Evolutionary conservation across 2,329 filamentous ascomycete species (phyloP), one percentile per base, ranked within the genome.

Genomic region (Trichoderma koningii): DNA sequence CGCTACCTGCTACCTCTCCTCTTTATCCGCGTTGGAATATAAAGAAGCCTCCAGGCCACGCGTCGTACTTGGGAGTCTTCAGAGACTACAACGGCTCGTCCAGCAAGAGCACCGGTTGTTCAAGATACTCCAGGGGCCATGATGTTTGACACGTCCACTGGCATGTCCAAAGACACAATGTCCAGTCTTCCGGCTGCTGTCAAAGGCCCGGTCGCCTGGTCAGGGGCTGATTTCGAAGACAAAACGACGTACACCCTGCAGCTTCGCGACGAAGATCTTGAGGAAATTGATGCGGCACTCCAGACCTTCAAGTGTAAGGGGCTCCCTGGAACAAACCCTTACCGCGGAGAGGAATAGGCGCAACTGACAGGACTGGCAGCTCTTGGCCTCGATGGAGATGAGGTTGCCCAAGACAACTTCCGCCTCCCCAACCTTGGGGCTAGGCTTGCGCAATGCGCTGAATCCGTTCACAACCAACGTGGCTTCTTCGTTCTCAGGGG

Each of bases 401-500:
- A 76, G 5, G 73, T 81, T 28, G 72, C 68, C 17, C 67, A 63
- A 2, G 70, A 75, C 17, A 79, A 71, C 64, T 84, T 84, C 63
- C 74, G 74, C 1, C 75, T 84, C 2, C 78, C 79, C 0, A 70
- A 52, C 1, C 69, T 83, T 15, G 70, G 69, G 9, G 48, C 69
- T 0, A 72, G 68, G 6, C 78, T 84, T 23, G 59, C 73, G 7
- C 63, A 71, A 14, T 76, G 75, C 19, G 73, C 78, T 3, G 56
- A 70, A 12, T 71, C 73, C 23, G 64, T 84, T 28, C 78, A 83
- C 63, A 67, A 73, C 9, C 80, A 80, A 3, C 71, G 68, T 7
- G 86, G 86, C 0, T 81, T 89, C 68, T 80, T 79, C 55, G 78
- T 88, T 9, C 71, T 89, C 45, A 79, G 81, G 5, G 86, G 86